phyloP scores from a whole-genome alignment of 495 filamentous ascomycete genomes.

The Daldinia grandis region DNA sequence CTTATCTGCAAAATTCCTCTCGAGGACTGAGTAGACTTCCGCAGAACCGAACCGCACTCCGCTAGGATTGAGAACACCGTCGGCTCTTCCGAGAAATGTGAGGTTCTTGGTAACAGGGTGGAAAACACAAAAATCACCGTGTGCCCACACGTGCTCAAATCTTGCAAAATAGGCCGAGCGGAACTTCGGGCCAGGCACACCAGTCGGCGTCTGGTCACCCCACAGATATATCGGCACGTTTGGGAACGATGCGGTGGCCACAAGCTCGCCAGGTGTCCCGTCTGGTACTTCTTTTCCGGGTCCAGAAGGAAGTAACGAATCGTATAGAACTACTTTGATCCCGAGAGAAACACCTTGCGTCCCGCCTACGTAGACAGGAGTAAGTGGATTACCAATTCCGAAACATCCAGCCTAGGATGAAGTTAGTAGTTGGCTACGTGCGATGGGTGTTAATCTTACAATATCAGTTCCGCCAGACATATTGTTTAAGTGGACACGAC shows the following conservation, averaged over 20 bases:
- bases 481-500: conserved; percentile 69
- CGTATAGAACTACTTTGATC: conserved; percentile 71
- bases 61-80: conserved; percentile 88
- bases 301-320: conserved; percentile 65
- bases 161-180: conserved; percentile 75
- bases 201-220: conserved; percentile 60
- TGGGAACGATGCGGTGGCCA: conserved; percentile 72
- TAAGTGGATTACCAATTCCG: conserved; percentile 71
- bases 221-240: conserved; percentile 79
- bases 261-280: conserved; percentile 76
- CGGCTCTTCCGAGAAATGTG: conserved; percentile 80
- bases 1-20: conserved; percentile 67
- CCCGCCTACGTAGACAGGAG: conserved; percentile 75
- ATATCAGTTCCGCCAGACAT: conserved; percentile 83
- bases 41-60: conserved; percentile 89
- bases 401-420: conserved; percentile 67
- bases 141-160: conserved; percentile 79
- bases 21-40: conserved; percentile 79
- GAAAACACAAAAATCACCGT: conserved; percentile 78
- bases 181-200: conserved; percentile 64
- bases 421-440: conserved; percentile 8
- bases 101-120: conserved; percentile 73
- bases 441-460: conserved; percentile 43
- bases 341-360: conserved; percentile 71
- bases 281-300: conserved; percentile 62